phyloP scores from a whole-genome alignment of 2,329 filamentous ascomycete genomes.

The Endocalyx cinctus region DNA sequence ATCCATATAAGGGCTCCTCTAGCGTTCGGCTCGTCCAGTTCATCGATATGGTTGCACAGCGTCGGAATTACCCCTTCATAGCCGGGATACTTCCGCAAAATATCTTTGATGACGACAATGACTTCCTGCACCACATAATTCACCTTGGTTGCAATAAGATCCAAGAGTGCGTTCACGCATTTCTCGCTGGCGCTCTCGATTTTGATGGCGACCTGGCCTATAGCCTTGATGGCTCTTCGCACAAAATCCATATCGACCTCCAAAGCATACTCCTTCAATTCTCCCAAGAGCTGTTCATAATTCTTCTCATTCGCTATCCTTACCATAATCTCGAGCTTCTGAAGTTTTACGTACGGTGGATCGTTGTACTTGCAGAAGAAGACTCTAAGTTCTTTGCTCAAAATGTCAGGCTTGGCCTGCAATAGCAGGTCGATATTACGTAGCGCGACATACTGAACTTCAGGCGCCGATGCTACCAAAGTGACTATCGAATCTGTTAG shows the following conservation, averaged over 20 bases:
- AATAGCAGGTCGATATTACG: constrained; percentile 94
- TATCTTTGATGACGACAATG: constrained; percentile 98
- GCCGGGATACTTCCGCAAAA: constrained; percentile 93
- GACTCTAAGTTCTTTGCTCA: constrained; percentile 94
- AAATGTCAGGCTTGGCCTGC: constrained; percentile 92
- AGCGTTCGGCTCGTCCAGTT: constrained; percentile 89
- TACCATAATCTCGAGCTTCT: constrained; percentile 99
- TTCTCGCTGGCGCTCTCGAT: constrained; percentile 93
- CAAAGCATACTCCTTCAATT: constrained; percentile 94
- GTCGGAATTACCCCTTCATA: constrained; percentile 98
- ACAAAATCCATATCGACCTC: constrained; percentile 99
- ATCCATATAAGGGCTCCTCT: constrained; percentile 95
- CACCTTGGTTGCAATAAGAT: constrained; percentile 94
- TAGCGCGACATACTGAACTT: constrained; percentile 96
- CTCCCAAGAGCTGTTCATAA: constrained; percentile 87
- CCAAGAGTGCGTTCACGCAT: constrained; percentile 88
- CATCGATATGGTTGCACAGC: constrained; percentile 93
- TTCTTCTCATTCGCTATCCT: constrained; percentile 97
- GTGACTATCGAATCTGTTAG: constrained; percentile 63
- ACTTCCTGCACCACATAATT: constrained; percentile 99
- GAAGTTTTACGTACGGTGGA: constrained; percentile 92
- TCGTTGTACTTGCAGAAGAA: constrained; percentile 99
- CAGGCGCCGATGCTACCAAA: constrained; percentile 87
- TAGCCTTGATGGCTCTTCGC: constrained; percentile 86
- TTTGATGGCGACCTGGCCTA: constrained; percentile 97